Percentiles rank a stretch among this genome's conserved stretches.
These are phyloP conservation scores for Avena insularis DNA, from an alignment of 176 grass and related monocot species.

Conservation along the genomic window DNA sequence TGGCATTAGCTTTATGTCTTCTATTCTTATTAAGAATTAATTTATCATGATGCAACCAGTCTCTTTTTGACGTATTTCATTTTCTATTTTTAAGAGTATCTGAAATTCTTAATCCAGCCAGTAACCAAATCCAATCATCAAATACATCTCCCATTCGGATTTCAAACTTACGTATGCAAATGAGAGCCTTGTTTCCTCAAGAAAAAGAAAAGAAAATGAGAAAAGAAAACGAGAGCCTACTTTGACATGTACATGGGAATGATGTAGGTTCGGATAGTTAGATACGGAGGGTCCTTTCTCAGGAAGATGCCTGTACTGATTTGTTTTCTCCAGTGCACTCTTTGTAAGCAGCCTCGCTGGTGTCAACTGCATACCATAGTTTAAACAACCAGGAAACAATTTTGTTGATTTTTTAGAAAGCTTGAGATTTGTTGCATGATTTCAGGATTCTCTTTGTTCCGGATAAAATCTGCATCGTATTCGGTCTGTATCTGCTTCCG, in stretches of 20 bases:
- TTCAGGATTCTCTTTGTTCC: too few species aligned
- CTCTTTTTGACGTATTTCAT: background rate
- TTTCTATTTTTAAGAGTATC: background rate
- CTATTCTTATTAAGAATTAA: background rate
- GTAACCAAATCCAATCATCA: background rate
- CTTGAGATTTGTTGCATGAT: too few species aligned
- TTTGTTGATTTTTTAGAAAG: too few species aligned
- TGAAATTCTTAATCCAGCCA: background rate
- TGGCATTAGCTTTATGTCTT: background rate
- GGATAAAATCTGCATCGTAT: too few species aligned
- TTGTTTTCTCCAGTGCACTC: background rate
- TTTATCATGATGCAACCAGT: background rate
- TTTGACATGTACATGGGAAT: conserved; percentile 19
- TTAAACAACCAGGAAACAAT: background rate
- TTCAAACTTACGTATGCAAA: background rate
- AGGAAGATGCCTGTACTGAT: background rate
- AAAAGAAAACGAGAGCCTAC: background rate
- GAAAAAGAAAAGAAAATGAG: background rate
- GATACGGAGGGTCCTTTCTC: background rate
- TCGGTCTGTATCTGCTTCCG: too few species aligned
- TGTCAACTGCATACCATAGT: background rate
- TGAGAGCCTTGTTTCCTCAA: background rate
- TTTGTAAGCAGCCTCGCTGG: background rate
- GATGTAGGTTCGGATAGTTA: background rate
- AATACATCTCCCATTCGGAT: background rate